Evolutionary conservation across 2,329 filamentous ascomycete species (phyloP).

Genomic region (Ophiostoma perfectum): DNA sequence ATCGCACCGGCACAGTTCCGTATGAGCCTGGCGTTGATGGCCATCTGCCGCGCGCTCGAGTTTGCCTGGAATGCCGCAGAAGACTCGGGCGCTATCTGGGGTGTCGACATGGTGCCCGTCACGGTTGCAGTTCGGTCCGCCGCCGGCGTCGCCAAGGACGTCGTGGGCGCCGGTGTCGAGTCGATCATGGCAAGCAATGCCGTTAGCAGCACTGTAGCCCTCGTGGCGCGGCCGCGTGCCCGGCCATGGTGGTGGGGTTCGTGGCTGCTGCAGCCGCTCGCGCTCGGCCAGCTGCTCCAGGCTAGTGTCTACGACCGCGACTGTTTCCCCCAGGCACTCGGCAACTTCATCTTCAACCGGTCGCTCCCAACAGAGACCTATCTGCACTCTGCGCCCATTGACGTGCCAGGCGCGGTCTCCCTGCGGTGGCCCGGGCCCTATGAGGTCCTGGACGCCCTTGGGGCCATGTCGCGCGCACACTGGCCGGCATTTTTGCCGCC

Average conservation of each 20-base stretch:
- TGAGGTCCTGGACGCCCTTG: constrained; percentile 74
- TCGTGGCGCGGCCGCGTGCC: constrained; percentile 42
- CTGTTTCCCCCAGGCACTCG: constrained; percentile 54
- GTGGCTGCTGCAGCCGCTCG: constrained; percentile 73
- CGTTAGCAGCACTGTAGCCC: constrained; percentile 10
- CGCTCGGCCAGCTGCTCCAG: constrained; percentile 70
- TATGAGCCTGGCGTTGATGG: constrained; percentile 74
- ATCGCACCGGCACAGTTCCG: constrained; percentile 64
- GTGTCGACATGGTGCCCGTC: constrained; percentile 43
- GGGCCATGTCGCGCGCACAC: constrained; percentile 70
- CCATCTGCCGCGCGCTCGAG: constrained; percentile 74
- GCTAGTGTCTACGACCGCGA: constrained; percentile 72
- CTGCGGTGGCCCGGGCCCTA: constrained; percentile 70
- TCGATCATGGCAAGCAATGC: constrained; percentile 19
- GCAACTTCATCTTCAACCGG: constrained; percentile 58
- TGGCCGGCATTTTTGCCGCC: constrained; percentile 89
- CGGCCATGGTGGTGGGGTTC: constrained; percentile 79
- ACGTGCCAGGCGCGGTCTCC: constrained; percentile 51
- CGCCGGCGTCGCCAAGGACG: constrained; percentile 37
- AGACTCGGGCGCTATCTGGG: constrained; percentile 64
- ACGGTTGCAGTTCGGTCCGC: constrained; percentile 22
- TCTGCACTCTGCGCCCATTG: constrained; percentile 64
- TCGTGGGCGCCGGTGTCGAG: constrained; percentile 9
- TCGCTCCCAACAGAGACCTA: constrained; percentile 60
- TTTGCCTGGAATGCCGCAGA: constrained; percentile 81